phyloP scores from a whole-genome alignment of 2,329 filamentous ascomycete species.

The Beauveria asiatica region DNA sequence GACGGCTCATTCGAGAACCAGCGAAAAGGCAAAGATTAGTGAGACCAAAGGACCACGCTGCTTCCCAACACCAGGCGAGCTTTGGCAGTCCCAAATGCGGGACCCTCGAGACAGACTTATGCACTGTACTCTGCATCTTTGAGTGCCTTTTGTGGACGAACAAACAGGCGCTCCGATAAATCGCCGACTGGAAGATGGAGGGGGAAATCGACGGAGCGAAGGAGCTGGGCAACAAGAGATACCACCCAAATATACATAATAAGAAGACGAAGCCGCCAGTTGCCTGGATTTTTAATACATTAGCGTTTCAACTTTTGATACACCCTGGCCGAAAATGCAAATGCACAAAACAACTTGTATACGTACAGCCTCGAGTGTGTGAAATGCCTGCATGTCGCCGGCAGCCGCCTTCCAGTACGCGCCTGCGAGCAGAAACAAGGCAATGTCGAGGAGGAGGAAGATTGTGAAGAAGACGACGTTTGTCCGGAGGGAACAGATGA shows the following conservation, averaged over 20 bases:
- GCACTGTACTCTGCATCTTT: not conserved
- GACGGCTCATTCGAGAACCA: not conserved
- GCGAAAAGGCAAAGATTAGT: too few species aligned
- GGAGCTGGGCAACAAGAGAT: slow-evolving; percentile 5
- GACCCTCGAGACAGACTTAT: not conserved
- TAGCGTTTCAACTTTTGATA: not conserved
- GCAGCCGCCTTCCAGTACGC: slow-evolving; percentile 39
- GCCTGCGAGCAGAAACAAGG: slow-evolving; percentile 47
- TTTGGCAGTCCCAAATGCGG: not conserved
- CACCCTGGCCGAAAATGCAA: not conserved
- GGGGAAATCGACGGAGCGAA: slow-evolving; percentile 2
- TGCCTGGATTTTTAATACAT: not conserved
- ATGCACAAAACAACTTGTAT: not conserved
- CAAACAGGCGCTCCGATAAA: not conserved
- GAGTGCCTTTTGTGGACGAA: not conserved
- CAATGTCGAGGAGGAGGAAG: slow-evolving; percentile 48
- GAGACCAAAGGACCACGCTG: not conserved
- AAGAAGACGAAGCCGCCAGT: slow-evolving; percentile 2
- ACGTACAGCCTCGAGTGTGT: not conserved
- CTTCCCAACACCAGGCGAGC: not conserved
- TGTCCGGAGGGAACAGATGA: slow-evolving; percentile 58
- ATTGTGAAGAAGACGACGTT: slow-evolving; percentile 59
- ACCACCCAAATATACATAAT: slow-evolving; percentile 8
- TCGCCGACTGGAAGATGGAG: slow-evolving; percentile 5
- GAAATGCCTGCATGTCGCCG: not conserved